These are phyloP conservation scores for Trichophyton simii DNA, from an alignment of 2,329 filamentous ascomycete genomes.

Conservation along the genomic window DNA sequence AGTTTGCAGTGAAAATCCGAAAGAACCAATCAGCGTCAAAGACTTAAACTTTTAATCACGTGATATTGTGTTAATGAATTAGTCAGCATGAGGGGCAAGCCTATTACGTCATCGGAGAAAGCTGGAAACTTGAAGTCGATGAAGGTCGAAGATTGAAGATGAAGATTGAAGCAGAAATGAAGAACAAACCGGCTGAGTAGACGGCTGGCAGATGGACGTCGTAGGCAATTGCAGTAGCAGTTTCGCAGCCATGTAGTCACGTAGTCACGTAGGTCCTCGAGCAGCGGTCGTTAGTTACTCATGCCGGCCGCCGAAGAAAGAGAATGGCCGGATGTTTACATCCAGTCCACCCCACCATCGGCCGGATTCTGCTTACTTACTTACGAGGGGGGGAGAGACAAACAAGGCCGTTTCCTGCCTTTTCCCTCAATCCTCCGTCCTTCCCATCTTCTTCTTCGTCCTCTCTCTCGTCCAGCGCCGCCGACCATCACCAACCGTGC, in stretches of 20 bases:
- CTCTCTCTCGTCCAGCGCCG: not conserved
- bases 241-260: no score
- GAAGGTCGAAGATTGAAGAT: not conserved
- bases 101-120: slow-evolving; percentile 6
- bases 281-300: no score
- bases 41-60: not conserved
- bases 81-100: not conserved
- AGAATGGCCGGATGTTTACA: not conserved
- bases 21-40: not conserved
- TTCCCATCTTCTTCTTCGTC: not conserved
- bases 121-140: not conserved
- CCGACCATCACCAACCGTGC: not conserved
- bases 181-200: not conserved
- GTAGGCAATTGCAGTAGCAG: not conserved
- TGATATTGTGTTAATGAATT: not conserved
- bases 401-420: not conserved
- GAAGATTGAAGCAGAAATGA: not conserved
- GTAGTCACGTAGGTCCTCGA: no score
- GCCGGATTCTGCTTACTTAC: not conserved
- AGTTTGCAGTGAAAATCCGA: not conserved
- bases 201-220: not conserved
- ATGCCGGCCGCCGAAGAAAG: no score
- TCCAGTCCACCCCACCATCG: not conserved
- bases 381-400: not conserved
- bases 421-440: not conserved